Conservation (phyloP, 2,329 filamentous ascomycete genomes). For the Cordyceps cicadae region DNA sequence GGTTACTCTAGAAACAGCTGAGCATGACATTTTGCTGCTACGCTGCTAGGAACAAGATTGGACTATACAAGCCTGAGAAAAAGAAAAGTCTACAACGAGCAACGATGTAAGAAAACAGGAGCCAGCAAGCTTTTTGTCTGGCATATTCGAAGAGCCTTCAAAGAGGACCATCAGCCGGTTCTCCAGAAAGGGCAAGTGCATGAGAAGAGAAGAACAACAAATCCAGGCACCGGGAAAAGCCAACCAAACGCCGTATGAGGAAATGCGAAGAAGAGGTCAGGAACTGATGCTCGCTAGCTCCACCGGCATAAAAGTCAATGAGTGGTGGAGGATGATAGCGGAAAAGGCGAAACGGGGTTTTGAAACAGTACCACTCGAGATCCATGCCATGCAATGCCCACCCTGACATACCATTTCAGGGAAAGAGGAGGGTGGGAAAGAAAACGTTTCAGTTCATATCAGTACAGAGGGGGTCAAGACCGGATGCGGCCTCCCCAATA, state of each 20-base stretch:
- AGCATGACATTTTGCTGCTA: background rate
- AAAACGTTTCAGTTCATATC: background rate
- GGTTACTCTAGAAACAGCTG: background rate
- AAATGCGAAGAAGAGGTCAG: background rate
- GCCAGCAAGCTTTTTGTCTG: background rate
- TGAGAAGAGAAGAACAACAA: background rate
- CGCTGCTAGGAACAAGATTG: background rate
- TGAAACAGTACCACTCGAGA: too few species aligned
- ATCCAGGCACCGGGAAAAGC: background rate
- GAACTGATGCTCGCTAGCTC: background rate
- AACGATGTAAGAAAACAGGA: background rate
- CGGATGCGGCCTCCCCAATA: background rate
- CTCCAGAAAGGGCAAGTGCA: background rate
- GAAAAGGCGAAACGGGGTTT: too few species aligned
- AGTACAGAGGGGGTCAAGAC: background rate
- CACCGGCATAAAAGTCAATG: background rate
- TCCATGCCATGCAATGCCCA: too few species aligned
- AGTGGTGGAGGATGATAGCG: background rate
- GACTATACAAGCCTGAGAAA: too few species aligned
- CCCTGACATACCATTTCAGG: too few species aligned
- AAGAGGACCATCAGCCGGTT: background rate
- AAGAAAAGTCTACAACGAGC: background rate
- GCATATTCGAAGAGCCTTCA: background rate
- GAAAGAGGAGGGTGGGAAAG: too few species aligned
- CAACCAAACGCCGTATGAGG: background rate